A percentile compares a stretch with the other conserved stretches of the same genome.
phyloP scores from a whole-genome alignment of 139 green algal genomes.

The Yamagishiella unicocca region DNA sequence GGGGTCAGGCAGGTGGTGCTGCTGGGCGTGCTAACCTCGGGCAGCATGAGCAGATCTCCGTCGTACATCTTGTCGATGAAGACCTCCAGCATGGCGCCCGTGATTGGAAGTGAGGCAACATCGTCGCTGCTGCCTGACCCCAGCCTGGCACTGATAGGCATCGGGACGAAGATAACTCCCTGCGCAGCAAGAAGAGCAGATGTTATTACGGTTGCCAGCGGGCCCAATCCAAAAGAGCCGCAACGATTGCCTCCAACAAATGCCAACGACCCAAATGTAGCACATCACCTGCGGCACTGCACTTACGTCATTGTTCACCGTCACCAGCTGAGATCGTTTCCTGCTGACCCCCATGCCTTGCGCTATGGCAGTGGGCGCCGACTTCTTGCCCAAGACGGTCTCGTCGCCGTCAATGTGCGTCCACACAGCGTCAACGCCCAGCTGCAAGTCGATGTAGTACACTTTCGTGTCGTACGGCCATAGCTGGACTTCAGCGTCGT shows the following conservation, averaged over 20 bases:
- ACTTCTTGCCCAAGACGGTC: neutral
- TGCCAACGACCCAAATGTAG: no score
- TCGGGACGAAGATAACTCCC: neutral
- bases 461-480: neutral
- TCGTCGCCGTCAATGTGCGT: neutral
- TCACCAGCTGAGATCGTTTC: neutral
- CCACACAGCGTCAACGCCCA: constrained; percentile 1
- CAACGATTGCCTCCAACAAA: no score
- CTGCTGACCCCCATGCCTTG: neutral
- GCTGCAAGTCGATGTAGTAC: constrained; percentile 14
- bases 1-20: no score
- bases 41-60: constrained; percentile 18
- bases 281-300: neutral
- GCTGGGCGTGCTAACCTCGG: no score
- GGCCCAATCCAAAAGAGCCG: no score
- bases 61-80: constrained; percentile 5
- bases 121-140: neutral
- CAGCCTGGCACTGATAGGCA: neutral
- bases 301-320: neutral
- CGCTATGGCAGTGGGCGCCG: neutral
- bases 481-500: neutral
- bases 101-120: neutral
- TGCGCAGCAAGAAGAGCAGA: no score
- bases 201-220: no score
- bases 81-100: neutral